Percentiles rank a stretch among this genome's conserved stretches.
phyloP scores from a whole-genome alignment of 176 grass and related monocot species.

The Cenchrus americanus region DNA sequence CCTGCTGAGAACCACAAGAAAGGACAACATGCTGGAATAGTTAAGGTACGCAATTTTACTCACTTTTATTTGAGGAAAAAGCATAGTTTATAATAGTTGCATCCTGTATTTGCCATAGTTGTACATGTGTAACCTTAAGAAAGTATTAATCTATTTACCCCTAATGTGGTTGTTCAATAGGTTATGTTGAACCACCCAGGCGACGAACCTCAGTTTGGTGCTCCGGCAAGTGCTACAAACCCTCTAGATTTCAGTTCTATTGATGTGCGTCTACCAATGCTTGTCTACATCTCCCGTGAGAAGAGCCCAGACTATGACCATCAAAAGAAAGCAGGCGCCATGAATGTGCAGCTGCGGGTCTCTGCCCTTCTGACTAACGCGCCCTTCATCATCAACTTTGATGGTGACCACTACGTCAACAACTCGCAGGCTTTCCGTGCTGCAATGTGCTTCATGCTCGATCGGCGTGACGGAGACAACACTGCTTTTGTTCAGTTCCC shows the following conservation, averaged over 20 bases:
- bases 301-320: conserved; percentile 50
- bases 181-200: conserved; percentile 51
- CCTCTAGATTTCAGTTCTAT: conserved; percentile 49
- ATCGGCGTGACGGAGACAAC: conserved; percentile 72
- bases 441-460: conserved; percentile 63
- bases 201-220: conserved; percentile 40
- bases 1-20: conserved; percentile 48
- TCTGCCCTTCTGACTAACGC: conserved; percentile 57
- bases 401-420: conserved; percentile 61
- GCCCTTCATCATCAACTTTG: conserved; percentile 62
- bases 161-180: conserved; percentile 32
- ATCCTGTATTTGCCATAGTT: neutral
- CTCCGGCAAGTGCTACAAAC: conserved; percentile 24
- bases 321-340: conserved; percentile 61
- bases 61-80: neutral
- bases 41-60: conserved; percentile 30
- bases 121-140: conserved; percentile 22
- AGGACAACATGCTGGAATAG: conserved; percentile 55
- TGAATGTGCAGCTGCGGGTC: conserved; percentile 53
- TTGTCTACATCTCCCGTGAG: conserved; percentile 58
- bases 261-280: conserved; percentile 55
- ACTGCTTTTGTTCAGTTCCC: conserved; percentile 96
- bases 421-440: conserved; percentile 55
- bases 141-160: conserved; percentile 3
- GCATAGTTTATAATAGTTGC: neutral